Base-by-base conservation (phyloP, 352 stramenopile genomes). In the Globisporangium cederbergense region DNA sequence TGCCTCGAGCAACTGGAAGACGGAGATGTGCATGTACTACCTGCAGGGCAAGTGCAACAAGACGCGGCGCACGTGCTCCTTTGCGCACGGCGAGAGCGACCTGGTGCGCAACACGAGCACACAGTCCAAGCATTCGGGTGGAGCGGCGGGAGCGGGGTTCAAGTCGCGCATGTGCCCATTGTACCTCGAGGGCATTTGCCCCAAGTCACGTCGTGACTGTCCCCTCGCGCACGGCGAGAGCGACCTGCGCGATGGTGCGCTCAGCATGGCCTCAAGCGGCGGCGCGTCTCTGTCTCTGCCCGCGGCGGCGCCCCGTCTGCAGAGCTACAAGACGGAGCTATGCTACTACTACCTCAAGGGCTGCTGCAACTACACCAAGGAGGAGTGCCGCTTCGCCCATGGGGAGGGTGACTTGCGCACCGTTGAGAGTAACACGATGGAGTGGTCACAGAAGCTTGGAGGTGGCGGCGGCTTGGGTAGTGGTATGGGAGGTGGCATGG, bases 21-120 rank as follows among this genome's bases (percentile, higher is more conserved):
- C 86, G 16, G 86, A 95, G 64, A 88, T 95, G 62, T 95, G 86
- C 65, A 88, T 95, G 79, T 95, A 95, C 68, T 95, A 93, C 60
- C 78, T 95, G 53, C 86, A 95, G 60, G 86, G 86, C 22, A 95
- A 95, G 66, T 95, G 86, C 76, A 95, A 95, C 73, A 95, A 93
- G 70, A 95, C 84, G 22, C 71, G 84, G 16, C 84, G 86, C 40
- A 95, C 86, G n/a, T 95, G 86, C 45, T 92, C 86, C 14, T 95
- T 95, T 72, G 86, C 86, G 1, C 86, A 95, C 59, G 86, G 86
- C 40, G 86, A 95, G 67, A 89, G 78, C 49, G 86, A 95, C 60
- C 68, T 95, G 13, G 69, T 88, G 16, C 81, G 84, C 20, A 42
- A 42, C 10, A 80, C 60, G 14, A 77, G 50, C 36, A 65, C 58